Percentiles rank a stretch among this genome's conserved stretches.
Conservation (phyloP, 2,329 filamentous ascomycete species). For the Dothideomycetidae sp. region DNA sequence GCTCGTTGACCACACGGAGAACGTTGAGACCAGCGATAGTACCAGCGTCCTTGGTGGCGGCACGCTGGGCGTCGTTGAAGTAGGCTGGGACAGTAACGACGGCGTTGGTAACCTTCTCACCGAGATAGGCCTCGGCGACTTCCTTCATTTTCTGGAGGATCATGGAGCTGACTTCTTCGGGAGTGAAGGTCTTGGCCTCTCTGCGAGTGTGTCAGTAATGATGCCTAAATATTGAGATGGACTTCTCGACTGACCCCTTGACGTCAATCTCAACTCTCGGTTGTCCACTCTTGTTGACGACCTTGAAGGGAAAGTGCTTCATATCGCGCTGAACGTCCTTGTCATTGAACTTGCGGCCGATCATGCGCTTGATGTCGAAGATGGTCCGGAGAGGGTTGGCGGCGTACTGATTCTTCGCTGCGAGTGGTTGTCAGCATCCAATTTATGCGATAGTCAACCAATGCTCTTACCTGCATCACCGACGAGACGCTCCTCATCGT, state of each 20-base stretch:
- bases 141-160: conserved; percentile 77
- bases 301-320: conserved; percentile 98
- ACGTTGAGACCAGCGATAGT: conserved; percentile 86
- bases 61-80: conserved; percentile 97
- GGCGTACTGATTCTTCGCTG: conserved; percentile 74
- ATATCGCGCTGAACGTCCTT: conserved; percentile 83
- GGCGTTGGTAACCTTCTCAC: conserved; percentile 72
- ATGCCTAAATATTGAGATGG: too few relatives aligned
- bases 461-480: conserved; percentile 57
- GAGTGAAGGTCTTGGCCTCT: conserved; percentile 57
- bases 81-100: conserved; percentile 93
- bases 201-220: conserved; percentile 16
- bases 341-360: conserved; percentile 38
- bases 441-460: neutral
- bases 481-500: conserved; percentile 89
- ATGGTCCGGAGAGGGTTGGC: conserved; percentile 36
- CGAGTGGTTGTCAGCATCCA: conserved; percentile 1
- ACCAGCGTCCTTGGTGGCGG: conserved; percentile 92
- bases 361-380: conserved; percentile 37
- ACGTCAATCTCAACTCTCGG: conserved; percentile 68
- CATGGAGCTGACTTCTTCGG: conserved; percentile 70
- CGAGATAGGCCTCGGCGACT: conserved; percentile 63
- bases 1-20: conserved; percentile 92
- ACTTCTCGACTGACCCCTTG: conserved; percentile 35
- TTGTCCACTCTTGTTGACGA: conserved; percentile 79